These are phyloP conservation scores for Fusarium compactum DNA, from an alignment of 2,329 filamentous ascomycete genomes.

Conservation along the genomic window DNA sequence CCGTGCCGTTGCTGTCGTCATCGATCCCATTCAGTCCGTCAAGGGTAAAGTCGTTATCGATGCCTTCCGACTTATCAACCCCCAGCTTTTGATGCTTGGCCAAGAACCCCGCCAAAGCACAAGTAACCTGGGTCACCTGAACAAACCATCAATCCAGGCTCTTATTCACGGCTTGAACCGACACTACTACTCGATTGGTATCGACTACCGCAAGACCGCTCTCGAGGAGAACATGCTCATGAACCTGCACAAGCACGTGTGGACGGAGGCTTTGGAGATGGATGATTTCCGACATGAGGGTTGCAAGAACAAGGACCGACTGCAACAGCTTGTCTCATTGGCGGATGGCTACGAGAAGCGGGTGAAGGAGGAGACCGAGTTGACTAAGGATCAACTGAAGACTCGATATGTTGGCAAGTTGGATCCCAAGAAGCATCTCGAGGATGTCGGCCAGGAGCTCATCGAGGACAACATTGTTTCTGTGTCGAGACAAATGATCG, in stretches of 20 bases:
- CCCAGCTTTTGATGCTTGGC: constrained; percentile 96
- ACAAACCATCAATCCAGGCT: constrained; percentile 99
- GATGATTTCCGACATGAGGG: constrained; percentile 91
- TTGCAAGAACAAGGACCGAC: constrained; percentile 84
- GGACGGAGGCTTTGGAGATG: constrained; percentile 98
- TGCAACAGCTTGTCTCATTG: constrained; percentile 88
- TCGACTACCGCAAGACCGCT: constrained; percentile 97
- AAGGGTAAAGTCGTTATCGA: constrained; percentile 99
- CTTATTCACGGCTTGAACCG: constrained; percentile 97
- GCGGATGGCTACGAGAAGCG: constrained; percentile 98
- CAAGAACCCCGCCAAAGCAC: constrained; percentile 98
- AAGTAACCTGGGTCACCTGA: constrained; percentile 96
- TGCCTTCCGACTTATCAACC: constrained; percentile 98
- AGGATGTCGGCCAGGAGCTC: constrained; percentile 94
- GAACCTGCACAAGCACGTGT: constrained; percentile 99
- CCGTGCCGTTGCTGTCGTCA: constrained; percentile 95
- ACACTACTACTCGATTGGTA: constrained; percentile 99
- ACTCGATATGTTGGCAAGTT: constrained; percentile 99
- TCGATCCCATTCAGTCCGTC: constrained; percentile 98
- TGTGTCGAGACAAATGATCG: constrained; percentile 99
- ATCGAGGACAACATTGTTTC: constrained; percentile 99
- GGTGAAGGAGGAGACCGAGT: constrained; percentile 97
- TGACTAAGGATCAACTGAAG: constrained; percentile 97
- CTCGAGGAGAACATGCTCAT: constrained; percentile 99
- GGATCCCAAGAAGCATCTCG: constrained; percentile 98